Evolutionary conservation across 768 basidiomycete species (phyloP).

Genomic region (Epithele typhae): DNA sequence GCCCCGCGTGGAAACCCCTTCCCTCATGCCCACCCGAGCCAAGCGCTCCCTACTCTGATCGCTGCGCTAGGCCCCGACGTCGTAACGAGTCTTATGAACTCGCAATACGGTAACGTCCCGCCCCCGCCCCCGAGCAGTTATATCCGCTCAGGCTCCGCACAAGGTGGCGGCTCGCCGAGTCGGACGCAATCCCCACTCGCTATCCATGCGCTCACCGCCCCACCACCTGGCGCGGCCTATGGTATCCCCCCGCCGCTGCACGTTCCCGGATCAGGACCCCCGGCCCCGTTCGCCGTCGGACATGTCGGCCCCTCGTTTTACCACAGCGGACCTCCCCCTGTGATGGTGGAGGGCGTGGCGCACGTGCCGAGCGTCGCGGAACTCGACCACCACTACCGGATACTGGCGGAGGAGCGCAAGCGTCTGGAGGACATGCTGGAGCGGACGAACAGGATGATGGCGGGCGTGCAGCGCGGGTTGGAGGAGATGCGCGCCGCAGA

Average conservation of each 20-base stretch:
- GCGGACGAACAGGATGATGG: conserved; percentile 71
- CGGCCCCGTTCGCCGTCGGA: conserved; percentile 6
- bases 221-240: conserved; percentile 23
- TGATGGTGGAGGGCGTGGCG: conserved; percentile 8
- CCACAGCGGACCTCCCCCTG: conserved; percentile 15
- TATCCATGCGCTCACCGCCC: conserved; percentile 39
- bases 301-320: conserved; percentile 20
- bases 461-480: conserved; percentile 64
- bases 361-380: conserved; percentile 49
- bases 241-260: conserved; percentile 35
- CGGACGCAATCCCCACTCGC: conserved; percentile 65
- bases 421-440: conserved; percentile 71
- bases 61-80: conserved; percentile 30
- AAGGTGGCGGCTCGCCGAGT: conserved; percentile 45
- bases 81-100: conserved; percentile 14
- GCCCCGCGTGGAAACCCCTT: conserved; percentile 24
- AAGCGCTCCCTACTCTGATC: conserved; percentile 60
- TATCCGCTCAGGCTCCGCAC: conserved; percentile 50
- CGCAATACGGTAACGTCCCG: conserved; percentile 10
- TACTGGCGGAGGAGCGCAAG: conserved; percentile 58
- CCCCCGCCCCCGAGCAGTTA: conserved; percentile 44
- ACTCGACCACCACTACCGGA: conserved; percentile 66
- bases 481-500: conserved; percentile 59
- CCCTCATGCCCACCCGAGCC: conserved; percentile 38
- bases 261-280: conserved; percentile 18